These are phyloP conservation scores for Cubamyces sp. DNA, from an alignment of 768 basidiomycete genomes.

Conservation along the genomic window DNA sequence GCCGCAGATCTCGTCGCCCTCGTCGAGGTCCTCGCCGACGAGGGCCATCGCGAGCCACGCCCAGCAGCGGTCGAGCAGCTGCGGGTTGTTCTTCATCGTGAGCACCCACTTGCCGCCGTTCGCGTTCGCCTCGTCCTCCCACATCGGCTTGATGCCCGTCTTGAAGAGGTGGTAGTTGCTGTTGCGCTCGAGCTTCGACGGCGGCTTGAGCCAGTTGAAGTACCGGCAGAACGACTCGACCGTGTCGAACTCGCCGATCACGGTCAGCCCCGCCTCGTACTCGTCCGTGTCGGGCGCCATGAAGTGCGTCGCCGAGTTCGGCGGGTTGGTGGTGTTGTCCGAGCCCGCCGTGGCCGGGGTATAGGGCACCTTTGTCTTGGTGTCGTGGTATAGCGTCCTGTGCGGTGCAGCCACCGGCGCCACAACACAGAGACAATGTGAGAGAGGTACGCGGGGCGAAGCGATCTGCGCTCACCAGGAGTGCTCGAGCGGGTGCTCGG, in stretches of 20 bases:
- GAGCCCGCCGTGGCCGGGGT: conserved; percentile 44
- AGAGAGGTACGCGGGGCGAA: not conserved
- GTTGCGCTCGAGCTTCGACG: conserved; percentile 85
- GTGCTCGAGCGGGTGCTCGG: conserved; percentile 85
- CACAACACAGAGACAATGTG: not conserved
- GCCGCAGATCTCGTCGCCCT: conserved; percentile 80
- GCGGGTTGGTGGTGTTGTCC: conserved; percentile 26
- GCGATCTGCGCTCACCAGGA: conserved; percentile 60
- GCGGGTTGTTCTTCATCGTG: conserved; percentile 85
- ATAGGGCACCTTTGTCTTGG: conserved; percentile 71
- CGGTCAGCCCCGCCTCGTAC: conserved; percentile 85
- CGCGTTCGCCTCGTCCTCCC: conserved; percentile 93
- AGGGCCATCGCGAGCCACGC: conserved; percentile 89
- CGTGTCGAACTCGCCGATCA: conserved; percentile 89
- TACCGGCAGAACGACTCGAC: conserved; percentile 91
- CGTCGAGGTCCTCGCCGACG: conserved; percentile 74
- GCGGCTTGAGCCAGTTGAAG: conserved; percentile 94
- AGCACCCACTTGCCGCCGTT: conserved; percentile 95
- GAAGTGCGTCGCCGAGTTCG: conserved; percentile 34
- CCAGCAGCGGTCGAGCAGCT: conserved; percentile 86
- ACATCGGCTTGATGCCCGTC: conserved; percentile 93
- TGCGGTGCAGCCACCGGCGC: conserved; percentile 1
- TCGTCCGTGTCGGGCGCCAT: conserved; percentile 64
- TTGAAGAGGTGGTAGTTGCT: conserved; percentile 97
- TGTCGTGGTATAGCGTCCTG: conserved; percentile 92